phyloP scores from a whole-genome alignment of 352 stramenopile genomes.

The Halophytophthora batemanensis region DNA sequence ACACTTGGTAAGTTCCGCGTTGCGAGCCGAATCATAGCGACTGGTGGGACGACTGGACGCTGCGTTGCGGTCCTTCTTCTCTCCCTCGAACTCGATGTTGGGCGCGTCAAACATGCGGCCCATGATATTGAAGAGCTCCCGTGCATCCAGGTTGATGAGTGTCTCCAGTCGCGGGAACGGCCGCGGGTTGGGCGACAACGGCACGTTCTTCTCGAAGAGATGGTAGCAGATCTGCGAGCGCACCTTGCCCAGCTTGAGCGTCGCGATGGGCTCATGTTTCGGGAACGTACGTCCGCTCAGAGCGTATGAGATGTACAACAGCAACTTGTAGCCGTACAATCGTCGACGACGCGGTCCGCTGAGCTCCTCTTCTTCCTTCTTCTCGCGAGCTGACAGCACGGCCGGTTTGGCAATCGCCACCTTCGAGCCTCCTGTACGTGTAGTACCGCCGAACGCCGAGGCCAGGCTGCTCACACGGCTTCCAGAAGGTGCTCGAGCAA shows the following conservation, averaged over 20 bases:
- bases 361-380: constrained; percentile 42
- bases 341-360: constrained; percentile 56
- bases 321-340: constrained; percentile 80
- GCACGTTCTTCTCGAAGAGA: constrained; percentile 71
- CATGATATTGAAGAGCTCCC: constrained; percentile 81
- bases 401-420: constrained; percentile 28
- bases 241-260: constrained; percentile 70
- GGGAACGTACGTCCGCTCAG: constrained; percentile 90
- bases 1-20: constrained; percentile 70
- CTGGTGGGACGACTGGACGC: constrained; percentile 44
- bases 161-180: constrained; percentile 82
- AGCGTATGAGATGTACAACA: constrained; percentile 92
- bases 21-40: constrained; percentile 73
- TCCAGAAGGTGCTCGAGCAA: constrained; percentile 27
- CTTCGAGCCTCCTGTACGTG: constrained; percentile 29
- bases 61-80: constrained; percentile 60
- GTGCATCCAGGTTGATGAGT: constrained; percentile 74
- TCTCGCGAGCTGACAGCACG: constrained; percentile 25
- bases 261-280: constrained; percentile 64
- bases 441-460: constrained; percentile 61
- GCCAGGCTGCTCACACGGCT: constrained; percentile 60
- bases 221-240: constrained; percentile 80
- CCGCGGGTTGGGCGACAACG: constrained; percentile 23
- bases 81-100: constrained; percentile 83
- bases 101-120: constrained; percentile 78